Evolutionary conservation across 148 eudicot genomes (phyloP).

Genomic region (Vaccinium darrowii): DNA sequence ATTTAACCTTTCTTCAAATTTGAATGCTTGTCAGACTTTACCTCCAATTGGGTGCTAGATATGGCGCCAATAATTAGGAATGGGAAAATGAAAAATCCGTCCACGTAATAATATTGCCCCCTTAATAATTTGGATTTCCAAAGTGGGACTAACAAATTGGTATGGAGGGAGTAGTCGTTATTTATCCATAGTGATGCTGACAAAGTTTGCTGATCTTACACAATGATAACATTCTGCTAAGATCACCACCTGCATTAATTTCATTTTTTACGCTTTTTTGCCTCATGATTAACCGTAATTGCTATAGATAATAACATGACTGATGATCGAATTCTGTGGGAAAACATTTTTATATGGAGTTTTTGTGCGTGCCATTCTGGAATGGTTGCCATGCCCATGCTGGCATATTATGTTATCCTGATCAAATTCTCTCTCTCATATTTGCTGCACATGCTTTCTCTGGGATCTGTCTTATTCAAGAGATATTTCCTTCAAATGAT

Average conservation of each 20-base stretch:
- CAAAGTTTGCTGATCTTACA: neutral
- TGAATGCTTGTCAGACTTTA: too few species aligned
- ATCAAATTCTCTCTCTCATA: neutral
- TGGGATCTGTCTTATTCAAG: neutral
- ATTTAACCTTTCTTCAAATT: too few species aligned
- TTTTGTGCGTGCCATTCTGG: neutral
- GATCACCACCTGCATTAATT: neutral
- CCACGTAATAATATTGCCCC: too few species aligned
- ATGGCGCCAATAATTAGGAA: too few species aligned
- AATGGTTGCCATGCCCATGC: neutral
- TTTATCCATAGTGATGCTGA: neutral
- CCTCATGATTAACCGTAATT: neutral
- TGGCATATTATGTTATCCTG: neutral
- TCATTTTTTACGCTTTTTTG: neutral
- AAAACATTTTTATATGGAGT: neutral
- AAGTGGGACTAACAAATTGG: too few species aligned
- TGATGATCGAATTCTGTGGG: neutral
- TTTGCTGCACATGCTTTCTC: neutral
- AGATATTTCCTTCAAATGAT: constrained; percentile 20
- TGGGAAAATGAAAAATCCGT: too few species aligned
- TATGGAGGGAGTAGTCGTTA: too few species aligned
- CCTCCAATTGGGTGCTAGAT: too few species aligned
- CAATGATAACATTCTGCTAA: neutral
- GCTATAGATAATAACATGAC: neutral
- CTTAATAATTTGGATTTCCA: too few species aligned